Evolutionary conservation across 2,329 filamentous ascomycete genomes (phyloP).

Genomic region (Trichoderma endophyticum): DNA sequence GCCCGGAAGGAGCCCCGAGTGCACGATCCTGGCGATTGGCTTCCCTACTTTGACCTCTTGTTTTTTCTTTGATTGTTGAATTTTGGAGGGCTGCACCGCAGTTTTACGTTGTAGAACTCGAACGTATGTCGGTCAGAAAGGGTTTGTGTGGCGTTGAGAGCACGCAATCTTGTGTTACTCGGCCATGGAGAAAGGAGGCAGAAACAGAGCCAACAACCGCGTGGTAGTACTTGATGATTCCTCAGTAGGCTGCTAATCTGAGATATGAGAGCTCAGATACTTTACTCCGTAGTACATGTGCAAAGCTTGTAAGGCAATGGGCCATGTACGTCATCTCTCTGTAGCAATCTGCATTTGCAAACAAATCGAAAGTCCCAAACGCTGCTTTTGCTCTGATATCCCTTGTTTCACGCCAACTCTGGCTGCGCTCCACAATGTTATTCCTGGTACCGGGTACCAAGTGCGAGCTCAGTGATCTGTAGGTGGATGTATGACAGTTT

Average conservation of each 20-base stretch:
- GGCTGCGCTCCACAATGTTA: not conserved
- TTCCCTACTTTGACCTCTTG: not conserved
- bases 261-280: not conserved
- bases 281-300: not conserved
- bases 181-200: not conserved
- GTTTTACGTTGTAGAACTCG: not conserved
- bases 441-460: not conserved
- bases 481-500: not conserved
- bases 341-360: not conserved
- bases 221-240: not conserved
- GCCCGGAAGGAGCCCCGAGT: conserved; percentile 7
- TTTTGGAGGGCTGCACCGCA: not conserved
- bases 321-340: conserved; percentile 2
- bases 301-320: not conserved
- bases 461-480: not conserved
- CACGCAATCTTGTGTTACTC: not conserved
- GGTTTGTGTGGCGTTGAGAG: not conserved
- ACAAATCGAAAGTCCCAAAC: not conserved
- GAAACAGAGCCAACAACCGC: not conserved
- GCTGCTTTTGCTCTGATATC: not conserved
- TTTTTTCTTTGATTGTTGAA: not conserved
- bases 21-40: conserved; percentile 1
- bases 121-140: not conserved
- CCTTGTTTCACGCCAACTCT: not conserved
- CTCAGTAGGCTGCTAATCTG: not conserved